A percentile compares a stretch with the other conserved stretches of the same genome.
Conservation (phyloP, 2,329 filamentous ascomycete species). For the Piedraia hortae region DNA sequence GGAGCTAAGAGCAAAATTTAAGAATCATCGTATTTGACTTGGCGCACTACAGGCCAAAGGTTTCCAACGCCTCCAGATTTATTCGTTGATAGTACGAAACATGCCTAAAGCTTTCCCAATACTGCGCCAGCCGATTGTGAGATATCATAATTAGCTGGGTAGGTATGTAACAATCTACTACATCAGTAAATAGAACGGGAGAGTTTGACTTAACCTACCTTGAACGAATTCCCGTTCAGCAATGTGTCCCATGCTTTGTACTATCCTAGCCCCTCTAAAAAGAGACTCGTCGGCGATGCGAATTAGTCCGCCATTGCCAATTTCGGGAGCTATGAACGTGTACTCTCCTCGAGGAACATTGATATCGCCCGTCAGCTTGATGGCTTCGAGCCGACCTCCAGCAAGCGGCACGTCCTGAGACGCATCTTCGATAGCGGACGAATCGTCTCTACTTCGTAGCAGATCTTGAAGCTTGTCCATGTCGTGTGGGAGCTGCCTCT, state of each 20-base stretch:
- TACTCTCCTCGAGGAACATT: constrained; percentile 72
- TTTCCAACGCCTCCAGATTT: constrained; percentile 15
- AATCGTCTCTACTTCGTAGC: neutral
- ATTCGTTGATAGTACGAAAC: constrained; percentile 23
- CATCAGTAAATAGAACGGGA: neutral
- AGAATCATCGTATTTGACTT: no score
- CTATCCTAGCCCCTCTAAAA: constrained; percentile 48
- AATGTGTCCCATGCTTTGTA: constrained; percentile 50
- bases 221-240: constrained; percentile 42
- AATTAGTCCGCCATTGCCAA: constrained; percentile 38
- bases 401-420: constrained; percentile 13
- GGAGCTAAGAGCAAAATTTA: no score
- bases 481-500: constrained; percentile 14
- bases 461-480: constrained; percentile 8
- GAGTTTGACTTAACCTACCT: constrained; percentile 25
- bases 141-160: constrained; percentile 56
- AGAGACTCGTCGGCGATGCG: constrained; percentile 34
- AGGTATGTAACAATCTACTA: constrained; percentile 41
- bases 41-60: no score
- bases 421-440: neutral
- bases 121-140: constrained; percentile 49
- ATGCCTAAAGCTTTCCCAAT: constrained; percentile 37
- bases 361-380: constrained; percentile 77
- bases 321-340: constrained; percentile 54
- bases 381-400: constrained; percentile 44